Evolutionary conservation across 345 rosid genomes (phyloP).

Genomic region (Lagerstroemia speciosa): DNA sequence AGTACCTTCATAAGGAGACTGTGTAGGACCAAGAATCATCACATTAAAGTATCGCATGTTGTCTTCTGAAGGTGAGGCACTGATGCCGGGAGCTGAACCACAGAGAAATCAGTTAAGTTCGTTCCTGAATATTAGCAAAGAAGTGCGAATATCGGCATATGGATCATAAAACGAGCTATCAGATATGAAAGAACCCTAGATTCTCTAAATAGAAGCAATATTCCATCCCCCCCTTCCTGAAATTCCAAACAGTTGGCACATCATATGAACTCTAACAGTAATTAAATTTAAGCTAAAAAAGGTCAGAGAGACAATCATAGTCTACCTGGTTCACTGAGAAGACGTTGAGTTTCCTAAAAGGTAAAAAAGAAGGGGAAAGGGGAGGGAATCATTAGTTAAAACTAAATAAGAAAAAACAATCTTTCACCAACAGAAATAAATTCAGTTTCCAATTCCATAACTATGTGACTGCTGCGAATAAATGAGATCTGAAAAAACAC

Average conservation of each 20-base stretch:
- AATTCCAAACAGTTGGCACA: not conserved
- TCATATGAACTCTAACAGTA: not conserved
- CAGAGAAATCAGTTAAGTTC: not conserved
- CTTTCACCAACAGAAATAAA: not conserved
- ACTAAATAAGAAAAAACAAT: not conserved
- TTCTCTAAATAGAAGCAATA: not conserved
- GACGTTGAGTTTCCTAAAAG: conserved; percentile 91
- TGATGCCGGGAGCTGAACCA: conserved; percentile 83
- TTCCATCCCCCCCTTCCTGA: not conserved
- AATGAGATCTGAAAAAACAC: not conserved
- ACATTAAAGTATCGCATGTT: conserved; percentile 94
- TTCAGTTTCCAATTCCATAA: not conserved
- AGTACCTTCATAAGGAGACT: conserved; percentile 94
- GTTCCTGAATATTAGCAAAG: not conserved
- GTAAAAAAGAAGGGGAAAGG: not conserved
- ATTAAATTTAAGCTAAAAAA: not conserved
- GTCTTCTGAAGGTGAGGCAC: conserved; percentile 96
- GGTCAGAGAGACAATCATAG: not conserved
- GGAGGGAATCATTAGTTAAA: not conserved
- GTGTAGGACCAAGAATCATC: conserved; percentile 94
- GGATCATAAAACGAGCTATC: not conserved
- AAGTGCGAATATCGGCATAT: not conserved
- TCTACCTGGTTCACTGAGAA: conserved; percentile 96
- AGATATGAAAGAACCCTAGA: not conserved
- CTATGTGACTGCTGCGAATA: not conserved